Evolutionary conservation across 352 stramenopile species (phyloP), one percentile per base, ranked within the genome.

Genomic region (Globisporangium orthogonon): DNA sequence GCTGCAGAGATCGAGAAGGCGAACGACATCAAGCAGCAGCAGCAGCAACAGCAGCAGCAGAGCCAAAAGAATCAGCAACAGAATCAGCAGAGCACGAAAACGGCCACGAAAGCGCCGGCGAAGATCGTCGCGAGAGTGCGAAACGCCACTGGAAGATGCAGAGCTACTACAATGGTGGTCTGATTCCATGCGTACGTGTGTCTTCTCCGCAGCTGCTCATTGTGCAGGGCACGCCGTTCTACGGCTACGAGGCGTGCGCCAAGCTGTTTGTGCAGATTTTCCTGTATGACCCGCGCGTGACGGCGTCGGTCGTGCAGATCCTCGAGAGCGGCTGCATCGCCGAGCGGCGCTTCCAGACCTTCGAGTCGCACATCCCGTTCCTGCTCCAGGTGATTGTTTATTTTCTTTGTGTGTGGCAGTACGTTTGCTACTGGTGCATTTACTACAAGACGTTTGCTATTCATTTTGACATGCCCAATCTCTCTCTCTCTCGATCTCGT

Each of bases 261-360:
- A 80, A 78, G 31, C 70, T 96, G 0, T 97, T 97, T 54, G 68
- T 97, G 3, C 83, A 96, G 54, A 83, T 97, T 37, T 91, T 95
- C 50, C 56, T 96, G 46, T 96, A 96, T 54, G 93, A 95, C 55
- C 89, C 89, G 40, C 69, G 73, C 2, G 61, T 70, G 3, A 68
- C 80, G 7, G 47, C 72, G 6, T 71, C 76, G 5, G 71, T 96
- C 14, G 86, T 91, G 33, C 74, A 92, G 30, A 56, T 95, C 2
- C 73, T 97, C n/a, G 86, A 96, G 60, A 95, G 79, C 44, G 86
- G 88, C 14, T 69, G 67, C 51, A 74, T 97, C 52, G 67, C 72
- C 17, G 72, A 89, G 52, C 65, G 75, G 5, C 63, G 65, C 2
- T 96, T 97, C 48, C 88, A 97, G 62, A 77, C 86, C 7, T 97